These are phyloP conservation scores for Chaetomium strumarium DNA, from an alignment of 2,329 filamentous ascomycete genomes.

Conservation along the genomic window DNA sequence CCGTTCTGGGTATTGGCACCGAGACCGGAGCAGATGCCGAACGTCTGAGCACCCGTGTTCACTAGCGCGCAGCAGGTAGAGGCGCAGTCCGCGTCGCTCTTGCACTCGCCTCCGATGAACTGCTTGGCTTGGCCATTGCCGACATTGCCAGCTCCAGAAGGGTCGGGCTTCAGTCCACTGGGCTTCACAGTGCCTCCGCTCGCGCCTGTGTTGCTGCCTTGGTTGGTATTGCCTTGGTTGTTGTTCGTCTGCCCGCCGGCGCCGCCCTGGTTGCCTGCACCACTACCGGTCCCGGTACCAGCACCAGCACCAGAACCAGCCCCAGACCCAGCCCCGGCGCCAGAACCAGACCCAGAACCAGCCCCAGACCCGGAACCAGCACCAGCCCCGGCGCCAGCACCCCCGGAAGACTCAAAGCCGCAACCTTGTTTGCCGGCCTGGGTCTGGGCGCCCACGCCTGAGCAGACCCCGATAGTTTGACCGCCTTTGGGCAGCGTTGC, in stretches of 20 bases:
- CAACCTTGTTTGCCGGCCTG: slow-evolving; percentile 33
- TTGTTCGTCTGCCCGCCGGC: background rate
- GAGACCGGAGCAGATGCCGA: slow-evolving; percentile 27
- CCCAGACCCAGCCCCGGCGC: too few species aligned
- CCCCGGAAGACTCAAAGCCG: slow-evolving; percentile 24
- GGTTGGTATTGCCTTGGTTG: background rate
- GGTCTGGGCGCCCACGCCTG: slow-evolving; percentile 28
- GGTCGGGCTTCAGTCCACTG: slow-evolving; percentile 18
- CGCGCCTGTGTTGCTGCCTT: background rate
- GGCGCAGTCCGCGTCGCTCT: slow-evolving; percentile 27
- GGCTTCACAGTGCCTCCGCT: slow-evolving; percentile 9
- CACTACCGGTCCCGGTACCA: background rate
- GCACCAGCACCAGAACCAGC: too few species aligned
- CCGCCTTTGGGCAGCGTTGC: slow-evolving; percentile 21
- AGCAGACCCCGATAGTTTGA: slow-evolving; percentile 31
- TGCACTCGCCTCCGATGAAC: slow-evolving; percentile 30
- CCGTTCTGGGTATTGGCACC: slow-evolving; percentile 26
- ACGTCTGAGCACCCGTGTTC: slow-evolving; percentile 18
- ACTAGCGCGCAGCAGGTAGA: slow-evolving; percentile 28
- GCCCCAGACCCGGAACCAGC: too few species aligned
- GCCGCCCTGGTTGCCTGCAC: background rate
- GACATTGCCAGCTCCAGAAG: slow-evolving; percentile 31
- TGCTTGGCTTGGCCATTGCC: slow-evolving; percentile 26
- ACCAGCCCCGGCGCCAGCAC: background rate
- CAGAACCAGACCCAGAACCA: too few species aligned